Base-by-base conservation (phyloP, 2,329 filamentous ascomycete species). In the Sphaceloma murrayae region DNA sequence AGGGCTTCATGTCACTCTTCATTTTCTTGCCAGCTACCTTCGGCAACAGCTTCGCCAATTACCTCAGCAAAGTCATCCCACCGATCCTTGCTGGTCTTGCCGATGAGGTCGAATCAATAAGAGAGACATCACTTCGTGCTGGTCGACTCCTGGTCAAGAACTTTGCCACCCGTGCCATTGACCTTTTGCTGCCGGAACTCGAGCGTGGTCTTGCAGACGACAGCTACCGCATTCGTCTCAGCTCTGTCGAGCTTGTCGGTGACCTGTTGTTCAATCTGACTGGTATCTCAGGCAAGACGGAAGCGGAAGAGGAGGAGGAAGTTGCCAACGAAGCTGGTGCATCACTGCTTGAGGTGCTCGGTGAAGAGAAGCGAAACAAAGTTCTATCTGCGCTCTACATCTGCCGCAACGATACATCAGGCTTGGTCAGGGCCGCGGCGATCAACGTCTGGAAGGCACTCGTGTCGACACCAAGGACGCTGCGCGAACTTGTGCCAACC, bases 11-110 rank as follows among this genome's bases (percentile, higher is more conserved):
- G 91, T 95, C 91, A 5, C 75, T 98, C 30, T 98, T 98, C 67
- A 96, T 98, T 53, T 98, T 95, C 75, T 78, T 98, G 67, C 91
- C 91, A 9, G 91, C 94, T 43, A 98, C 91, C 67, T 98, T 98
- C 57, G 91, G 91, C 57, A 98, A 98, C 73, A 94, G 88, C 63
- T 98, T 98, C 58, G 83, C 91, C 54, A 87, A 86, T 59, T 98
- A 98, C 59, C 80, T 98, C 49, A 85, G 81, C 65, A 87, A 81
- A 60, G 94, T 98, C 56, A 94, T 98, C 55, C 93, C 91, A 13
- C 84, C 91, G 14, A 96, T 98, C 56, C 73, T 98, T 51, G 80
- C 86, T 52, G 93, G 93, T 56, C 73, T 98, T 61, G 93, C 91
- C 24, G 91, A 98, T 61, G 91, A 98, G 56, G 72, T 96, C 43